A percentile compares a stretch with the other conserved stretches of the same genome.
These are phyloP conservation scores for Fusarium longipes DNA, from an alignment of 2,329 filamentous ascomycete species.

Conservation along the genomic window DNA sequence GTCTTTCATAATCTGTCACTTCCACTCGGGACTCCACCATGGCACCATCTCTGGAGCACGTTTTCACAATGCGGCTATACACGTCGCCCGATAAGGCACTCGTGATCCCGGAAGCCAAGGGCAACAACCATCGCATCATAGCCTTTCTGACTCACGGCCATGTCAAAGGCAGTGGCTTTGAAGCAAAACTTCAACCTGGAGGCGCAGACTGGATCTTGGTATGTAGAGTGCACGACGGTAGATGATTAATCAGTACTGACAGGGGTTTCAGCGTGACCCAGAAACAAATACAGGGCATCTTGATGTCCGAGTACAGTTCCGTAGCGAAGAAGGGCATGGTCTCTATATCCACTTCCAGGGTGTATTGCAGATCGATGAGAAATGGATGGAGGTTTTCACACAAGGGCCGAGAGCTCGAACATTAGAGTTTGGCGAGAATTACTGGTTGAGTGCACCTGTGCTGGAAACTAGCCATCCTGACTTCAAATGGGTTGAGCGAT, in stretches of 20 bases:
- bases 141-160: constrained; percentile 3
- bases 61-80: constrained; percentile 9
- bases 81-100: neutral
- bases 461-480: constrained; percentile 7
- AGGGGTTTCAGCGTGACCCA: neutral
- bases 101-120: constrained; percentile 1
- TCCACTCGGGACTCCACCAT: accelerated
- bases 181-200: constrained; percentile 4
- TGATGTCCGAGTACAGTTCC: constrained; percentile 7
- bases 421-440: constrained; percentile 7
- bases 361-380: constrained; percentile 3
- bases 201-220: constrained; percentile 15
- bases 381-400: constrained; percentile 20
- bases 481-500: constrained; percentile 7
- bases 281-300: constrained; percentile 13
- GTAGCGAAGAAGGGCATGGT: neutral
- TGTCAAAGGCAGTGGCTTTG: neutral
- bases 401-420: neutral
- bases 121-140: constrained; percentile 4
- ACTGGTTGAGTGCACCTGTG: neutral
- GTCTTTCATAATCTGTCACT: neutral
- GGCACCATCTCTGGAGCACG: neutral
- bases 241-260: neutral
- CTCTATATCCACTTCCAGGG: neutral
- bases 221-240: neutral